Evolutionary conservation across 768 basidiomycete genomes (phyloP).

Genomic region (Lactarius hatsudake): DNA sequence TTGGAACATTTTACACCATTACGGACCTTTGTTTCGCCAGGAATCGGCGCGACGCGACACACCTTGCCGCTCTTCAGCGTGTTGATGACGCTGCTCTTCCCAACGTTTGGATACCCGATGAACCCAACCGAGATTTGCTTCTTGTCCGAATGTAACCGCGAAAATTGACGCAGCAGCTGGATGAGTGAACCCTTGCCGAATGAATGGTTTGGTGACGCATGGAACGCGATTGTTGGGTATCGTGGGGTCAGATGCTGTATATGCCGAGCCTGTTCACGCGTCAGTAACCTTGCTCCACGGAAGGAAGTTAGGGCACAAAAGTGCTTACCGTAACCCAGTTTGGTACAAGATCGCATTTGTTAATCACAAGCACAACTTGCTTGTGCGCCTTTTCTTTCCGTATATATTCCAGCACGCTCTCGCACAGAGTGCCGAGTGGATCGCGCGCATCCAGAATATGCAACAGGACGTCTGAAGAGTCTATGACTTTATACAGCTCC

Average conservation of each 20-base stretch:
- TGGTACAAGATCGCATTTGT: constrained; percentile 98
- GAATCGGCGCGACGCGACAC: constrained; percentile 93
- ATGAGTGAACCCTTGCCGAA: constrained; percentile 99
- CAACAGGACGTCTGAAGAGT: constrained; percentile 94
- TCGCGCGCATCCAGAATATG: constrained; percentile 96
- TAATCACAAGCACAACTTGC: constrained; percentile 93
- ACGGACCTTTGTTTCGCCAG: constrained; percentile 88
- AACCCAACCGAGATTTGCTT: constrained; percentile 99
- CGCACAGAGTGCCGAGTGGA: constrained; percentile 92
- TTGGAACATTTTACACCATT: background rate
- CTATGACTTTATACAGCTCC: constrained; percentile 98
- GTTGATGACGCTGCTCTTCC: constrained; percentile 97
- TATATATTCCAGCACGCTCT: constrained; percentile 89
- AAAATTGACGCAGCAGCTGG: constrained; percentile 93
- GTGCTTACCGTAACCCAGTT: constrained; percentile 96
- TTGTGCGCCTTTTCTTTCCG: constrained; percentile 97
- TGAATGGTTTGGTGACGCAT: constrained; percentile 97
- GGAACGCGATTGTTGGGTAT: constrained; percentile 97
- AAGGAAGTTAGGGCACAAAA: constrained; percentile 4
- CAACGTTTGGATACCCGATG: constrained; percentile 97
- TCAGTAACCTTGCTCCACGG: background rate
- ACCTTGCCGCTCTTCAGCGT: constrained; percentile 98
- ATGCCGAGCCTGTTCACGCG: constrained; percentile 72
- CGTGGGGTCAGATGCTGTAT: constrained; percentile 92
- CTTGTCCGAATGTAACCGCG: constrained; percentile 95